Evolutionary conservation across 192 early-diverging fungal genomes (phyloP), one percentile per base, ranked within the genome.

Genomic region (Coemansia sp.): DNA sequence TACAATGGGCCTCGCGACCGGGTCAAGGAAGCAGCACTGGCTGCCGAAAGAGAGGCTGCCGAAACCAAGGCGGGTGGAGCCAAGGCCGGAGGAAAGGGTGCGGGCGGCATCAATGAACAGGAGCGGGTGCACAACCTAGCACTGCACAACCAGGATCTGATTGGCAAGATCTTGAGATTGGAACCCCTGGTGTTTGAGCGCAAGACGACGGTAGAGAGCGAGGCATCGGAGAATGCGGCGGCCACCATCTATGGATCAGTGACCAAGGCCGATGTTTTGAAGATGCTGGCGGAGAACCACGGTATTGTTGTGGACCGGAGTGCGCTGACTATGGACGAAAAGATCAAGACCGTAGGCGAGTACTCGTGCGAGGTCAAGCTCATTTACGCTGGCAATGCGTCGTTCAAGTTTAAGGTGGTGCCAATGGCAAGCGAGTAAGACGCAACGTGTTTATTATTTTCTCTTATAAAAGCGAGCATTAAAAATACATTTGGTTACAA

Each of bases 301-400:
- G 64, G 55, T 17, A 67, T 74, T 42, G 15, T 27, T 17, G 43
- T 74, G 13, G 71, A 74, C 35, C 61, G 62, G 47, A 58, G 61
- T 2, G 55, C 71, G 22, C 47, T 74, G 40, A 40, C 10, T 22
- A 74, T 74, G 64, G 55, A 74, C 32, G 71, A 74, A 37, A 74
- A 74, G 55, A 74, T 74, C 47, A 74, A 74, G 63, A 58, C 39
- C 46, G 50, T 55, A 1, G 71, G 71, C 39, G 59, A 74, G 42
- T 74, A 67, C 46, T 58, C 36, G 2, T 74, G 71, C 37, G 55
- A 50, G 18, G 59, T 63, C 14, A 74, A 74, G 48, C 71, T 74
- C 38, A 55, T 63, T 17, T 74, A 74, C 37, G 71, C 71, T 3
- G 71, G 71, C 5, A 58, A 67, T 30, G 58, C 64, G 19, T 59